Conservation (phyloP, 371 early-diverging fungal genomes). For the Circinella umbellata region DNA sequence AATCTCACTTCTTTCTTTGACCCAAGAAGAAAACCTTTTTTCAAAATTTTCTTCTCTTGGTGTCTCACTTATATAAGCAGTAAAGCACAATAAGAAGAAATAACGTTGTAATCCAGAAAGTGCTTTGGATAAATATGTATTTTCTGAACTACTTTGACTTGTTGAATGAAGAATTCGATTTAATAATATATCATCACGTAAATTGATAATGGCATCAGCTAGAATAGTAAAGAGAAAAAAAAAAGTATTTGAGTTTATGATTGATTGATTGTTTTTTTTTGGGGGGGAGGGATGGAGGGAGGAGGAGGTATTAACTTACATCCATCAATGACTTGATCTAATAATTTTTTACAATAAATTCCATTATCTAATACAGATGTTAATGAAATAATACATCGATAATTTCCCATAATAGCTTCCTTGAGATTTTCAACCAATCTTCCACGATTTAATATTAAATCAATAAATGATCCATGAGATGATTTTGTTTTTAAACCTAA, state of each 20-base stretch:
- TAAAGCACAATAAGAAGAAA: constrained; percentile 67
- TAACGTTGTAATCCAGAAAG: constrained; percentile 68
- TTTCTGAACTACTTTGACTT: constrained; percentile 21
- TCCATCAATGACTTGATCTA: constrained; percentile 66
- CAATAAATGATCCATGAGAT: constrained; percentile 56
- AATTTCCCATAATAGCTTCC: constrained; percentile 70
- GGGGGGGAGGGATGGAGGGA: no score
- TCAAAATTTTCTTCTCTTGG: constrained; percentile 41
- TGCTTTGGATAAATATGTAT: constrained; percentile 41
- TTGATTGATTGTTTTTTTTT: no score
- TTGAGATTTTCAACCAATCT: constrained; percentile 61
- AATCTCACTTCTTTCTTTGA: constrained; percentile 60
- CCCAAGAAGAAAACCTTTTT: constrained; percentile 60
- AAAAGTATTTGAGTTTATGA: no score
- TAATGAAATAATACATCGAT: constrained; percentile 57
- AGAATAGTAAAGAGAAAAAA: no score
- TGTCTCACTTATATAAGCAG: constrained; percentile 61
- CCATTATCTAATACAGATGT: constrained; percentile 62
- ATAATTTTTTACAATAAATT: constrained; percentile 47
- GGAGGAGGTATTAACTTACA: no score
- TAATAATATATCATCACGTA: constrained; percentile 68
- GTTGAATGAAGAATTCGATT: constrained; percentile 63
- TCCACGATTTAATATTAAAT: constrained; percentile 64
- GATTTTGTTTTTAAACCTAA: constrained; percentile 39
- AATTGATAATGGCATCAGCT: constrained; percentile 66